Conservation (phyloP, 2,329 filamentous ascomycete species). For the Amylocarpus encephaloides region DNA sequence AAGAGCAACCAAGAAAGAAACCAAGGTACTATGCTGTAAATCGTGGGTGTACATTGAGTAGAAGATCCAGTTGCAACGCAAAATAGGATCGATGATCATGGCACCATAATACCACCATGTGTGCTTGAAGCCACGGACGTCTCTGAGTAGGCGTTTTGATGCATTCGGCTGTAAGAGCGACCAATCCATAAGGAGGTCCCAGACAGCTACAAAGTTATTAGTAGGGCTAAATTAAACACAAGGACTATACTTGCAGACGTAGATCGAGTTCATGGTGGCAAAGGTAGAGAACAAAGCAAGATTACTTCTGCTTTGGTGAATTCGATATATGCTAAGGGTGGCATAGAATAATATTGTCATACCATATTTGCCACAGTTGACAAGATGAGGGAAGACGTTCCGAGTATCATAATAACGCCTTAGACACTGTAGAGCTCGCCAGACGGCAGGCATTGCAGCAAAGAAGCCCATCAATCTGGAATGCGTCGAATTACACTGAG, state of each 20-base stretch:
- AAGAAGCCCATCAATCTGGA: conserved; percentile 84
- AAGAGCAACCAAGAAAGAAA: conserved; percentile 73
- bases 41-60: conserved; percentile 74
- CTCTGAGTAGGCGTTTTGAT: conserved; percentile 61
- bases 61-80: conserved; percentile 92
- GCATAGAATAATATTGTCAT: conserved; percentile 78
- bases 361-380: conserved; percentile 86
- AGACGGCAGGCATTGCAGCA: conserved; percentile 73
- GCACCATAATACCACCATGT: conserved; percentile 81
- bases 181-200: conserved; percentile 97
- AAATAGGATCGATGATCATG: conserved; percentile 74
- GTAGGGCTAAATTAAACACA: background rate
- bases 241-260: conserved; percentile 55
- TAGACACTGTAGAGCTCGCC: conserved; percentile 85
- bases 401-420: conserved; percentile 81
- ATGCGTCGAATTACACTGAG: conserved; percentile 77
- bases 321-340: conserved; percentile 75
- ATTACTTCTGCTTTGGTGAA: conserved; percentile 49
- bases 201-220: conserved; percentile 51
- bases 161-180: conserved; percentile 76
- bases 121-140: conserved; percentile 72
- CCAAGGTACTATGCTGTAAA: conserved; percentile 72
- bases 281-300: conserved; percentile 74
- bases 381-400: conserved; percentile 85
- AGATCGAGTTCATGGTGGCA: conserved; percentile 74